A percentile compares a stretch with the other conserved stretches of the same genome.
Conservation (phyloP, 345 rosid species). For the Erysimum cheiranthoides region DNA sequence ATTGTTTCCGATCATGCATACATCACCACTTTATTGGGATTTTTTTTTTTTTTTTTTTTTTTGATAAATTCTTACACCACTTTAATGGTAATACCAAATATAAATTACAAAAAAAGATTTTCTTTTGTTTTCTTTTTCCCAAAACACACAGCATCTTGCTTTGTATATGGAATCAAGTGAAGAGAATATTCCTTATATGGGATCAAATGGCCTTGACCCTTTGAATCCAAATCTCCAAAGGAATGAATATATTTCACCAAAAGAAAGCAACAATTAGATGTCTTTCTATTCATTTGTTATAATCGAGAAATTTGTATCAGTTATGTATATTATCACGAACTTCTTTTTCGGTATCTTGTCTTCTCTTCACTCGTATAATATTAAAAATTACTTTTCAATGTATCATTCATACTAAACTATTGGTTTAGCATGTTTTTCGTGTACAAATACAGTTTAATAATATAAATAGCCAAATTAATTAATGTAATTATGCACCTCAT, state of each 20-base stretch:
- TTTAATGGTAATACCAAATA: slow-evolving; percentile 46
- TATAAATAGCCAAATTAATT: not conserved
- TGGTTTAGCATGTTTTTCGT: not conserved
- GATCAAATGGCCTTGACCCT: slow-evolving; percentile 35
- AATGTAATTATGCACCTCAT: not conserved
- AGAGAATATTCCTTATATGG: slow-evolving; percentile 41
- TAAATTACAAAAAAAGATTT: slow-evolving; percentile 30
- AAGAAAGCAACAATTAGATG: not conserved
- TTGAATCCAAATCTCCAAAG: slow-evolving; percentile 20
- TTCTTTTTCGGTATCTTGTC: not conserved
- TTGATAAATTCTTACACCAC: slow-evolving; percentile 13
- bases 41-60: no score
- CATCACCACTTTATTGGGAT: slow-evolving; percentile 43
- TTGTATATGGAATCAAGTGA: slow-evolving; percentile 34
- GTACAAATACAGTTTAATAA: not conserved
- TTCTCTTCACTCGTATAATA: not conserved
- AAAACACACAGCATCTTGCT: slow-evolving; percentile 40
- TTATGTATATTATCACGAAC: not conserved
- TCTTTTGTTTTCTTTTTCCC: slow-evolving; percentile 23
- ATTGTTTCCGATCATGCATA: slow-evolving; percentile 39
- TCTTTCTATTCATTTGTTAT: not conserved
- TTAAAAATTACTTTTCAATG: not conserved
- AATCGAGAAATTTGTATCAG: not conserved
- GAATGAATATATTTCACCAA: not conserved
- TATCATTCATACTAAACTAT: not conserved